Conservation (phyloP, 345 rosid species). For the Ailanthus altissimus region DNA sequence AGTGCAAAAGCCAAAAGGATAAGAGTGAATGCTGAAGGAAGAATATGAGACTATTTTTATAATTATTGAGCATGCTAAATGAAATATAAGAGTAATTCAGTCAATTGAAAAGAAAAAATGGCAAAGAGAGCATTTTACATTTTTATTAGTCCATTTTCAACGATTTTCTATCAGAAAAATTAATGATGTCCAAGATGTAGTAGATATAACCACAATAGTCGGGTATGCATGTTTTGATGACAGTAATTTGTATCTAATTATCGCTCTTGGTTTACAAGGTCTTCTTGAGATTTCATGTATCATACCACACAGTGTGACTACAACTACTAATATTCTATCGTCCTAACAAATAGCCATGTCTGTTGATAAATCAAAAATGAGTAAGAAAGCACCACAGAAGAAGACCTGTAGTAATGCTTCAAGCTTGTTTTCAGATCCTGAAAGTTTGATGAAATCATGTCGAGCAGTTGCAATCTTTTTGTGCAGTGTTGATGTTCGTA, state of each 20-base stretch:
- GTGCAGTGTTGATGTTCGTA: slow-evolving; percentile 88
- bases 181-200: too few relatives aligned
- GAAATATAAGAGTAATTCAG: too few relatives aligned
- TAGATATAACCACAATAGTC: too few relatives aligned
- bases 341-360: background rate
- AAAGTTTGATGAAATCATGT: slow-evolving; percentile 85
- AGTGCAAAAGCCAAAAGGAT: too few relatives aligned
- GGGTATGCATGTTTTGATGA: background rate
- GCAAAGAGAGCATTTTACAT: too few relatives aligned
- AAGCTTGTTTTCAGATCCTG: slow-evolving; percentile 91
- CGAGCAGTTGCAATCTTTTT: slow-evolving; percentile 89
- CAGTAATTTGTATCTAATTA: background rate
- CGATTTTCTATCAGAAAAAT: too few relatives aligned
- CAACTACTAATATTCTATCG: background rate
- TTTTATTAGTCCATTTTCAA: too few relatives aligned
- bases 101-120: too few relatives aligned
- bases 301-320: background rate
- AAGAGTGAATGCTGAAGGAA: too few relatives aligned
- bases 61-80: too few relatives aligned
- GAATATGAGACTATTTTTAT: too few relatives aligned
- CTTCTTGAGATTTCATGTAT: slow-evolving; percentile 7
- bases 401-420: slow-evolving; percentile 86
- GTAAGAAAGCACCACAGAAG: slow-evolving; percentile 12
- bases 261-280: background rate
- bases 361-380: background rate